Evolutionary conservation across 108 stramenopile genomes (phyloP), one percentile per base, ranked within the genome.

Genomic region (Stephanodiscus minutulus): DNA sequence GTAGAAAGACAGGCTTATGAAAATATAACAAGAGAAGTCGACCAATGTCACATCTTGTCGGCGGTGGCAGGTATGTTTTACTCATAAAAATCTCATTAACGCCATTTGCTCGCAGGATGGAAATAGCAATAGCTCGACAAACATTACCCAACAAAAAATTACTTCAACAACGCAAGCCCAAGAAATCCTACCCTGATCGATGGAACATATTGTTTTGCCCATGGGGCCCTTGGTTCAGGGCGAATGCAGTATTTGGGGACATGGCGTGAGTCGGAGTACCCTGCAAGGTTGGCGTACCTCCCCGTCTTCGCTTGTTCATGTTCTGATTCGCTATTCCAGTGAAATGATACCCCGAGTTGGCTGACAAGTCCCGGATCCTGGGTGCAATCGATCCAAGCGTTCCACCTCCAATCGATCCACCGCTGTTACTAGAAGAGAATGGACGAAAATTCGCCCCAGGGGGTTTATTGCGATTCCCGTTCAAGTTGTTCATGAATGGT

Each of bases 211-310:
- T 48, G 21, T 66, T 47, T 24, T 64, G 74, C 27, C 74, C 58
- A 53, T 84, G 79, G 11, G 74, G 75, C 49, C 80, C 76, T 27
- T 75, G 70, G 41, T 83, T 83, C 25, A 80, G 79, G 25, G 83
- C 69, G 48, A 84, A 84, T 28, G 83, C 83, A 17, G 80, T 81
- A n/a, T 63, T 81, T 25, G 83, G 83, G 22, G 76, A 77, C 74
- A 84, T 84, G 4, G 58, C 76, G 9, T 24, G 43, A 24, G 64
- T 64, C 17, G 76, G 39, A 27, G 61, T 66, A 8, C 69, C 69
- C 18, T 60, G 35, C 22, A 71, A 74, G 27, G 63, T 43, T 18
- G 75, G 75, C 7, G 83, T 73, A 41, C 75, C 78, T 27, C 83
- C 81, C 52, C 81, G 57, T 35, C 81, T 63, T 50, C 83, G 79